These are phyloP conservation scores for Lactarius tabidus DNA, from an alignment of 768 basidiomycete genomes.

Conservation along the genomic window DNA sequence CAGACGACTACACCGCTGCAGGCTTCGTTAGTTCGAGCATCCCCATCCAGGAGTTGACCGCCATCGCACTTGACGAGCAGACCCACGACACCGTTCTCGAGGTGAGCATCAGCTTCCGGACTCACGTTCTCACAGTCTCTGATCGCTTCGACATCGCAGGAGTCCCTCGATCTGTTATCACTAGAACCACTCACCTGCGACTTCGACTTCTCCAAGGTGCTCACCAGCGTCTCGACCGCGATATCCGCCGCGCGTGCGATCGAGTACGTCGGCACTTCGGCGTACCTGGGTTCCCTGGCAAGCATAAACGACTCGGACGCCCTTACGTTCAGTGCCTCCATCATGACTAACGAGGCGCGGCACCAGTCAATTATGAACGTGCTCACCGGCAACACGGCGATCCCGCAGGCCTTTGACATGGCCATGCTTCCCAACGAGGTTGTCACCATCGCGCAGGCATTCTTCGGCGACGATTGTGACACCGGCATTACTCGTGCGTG, in stretches of 20 bases:
- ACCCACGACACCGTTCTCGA: conserved; percentile 55
- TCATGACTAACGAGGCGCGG: conserved; percentile 78
- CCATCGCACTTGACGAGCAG: conserved; percentile 58
- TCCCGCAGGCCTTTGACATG: conserved; percentile 71
- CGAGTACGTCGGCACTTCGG: conserved; percentile 70
- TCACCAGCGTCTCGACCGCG: conserved; percentile 68
- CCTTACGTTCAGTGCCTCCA: conserved; percentile 63
- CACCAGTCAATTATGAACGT: conserved; percentile 78
- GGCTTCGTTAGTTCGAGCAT: conserved; percentile 56
- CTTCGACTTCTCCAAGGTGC: conserved; percentile 62
- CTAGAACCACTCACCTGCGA: conserved; percentile 52
- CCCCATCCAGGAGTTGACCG: conserved; percentile 56
- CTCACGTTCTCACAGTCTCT: neutral
- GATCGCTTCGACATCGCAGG: conserved; percentile 30
- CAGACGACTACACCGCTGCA: conserved; percentile 57
- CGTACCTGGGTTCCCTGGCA: conserved; percentile 70
- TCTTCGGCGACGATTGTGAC: conserved; percentile 69
- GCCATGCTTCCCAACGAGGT: conserved; percentile 66
- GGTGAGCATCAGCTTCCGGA: conserved; percentile 32
- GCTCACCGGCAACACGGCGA: conserved; percentile 53
- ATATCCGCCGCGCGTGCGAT: conserved; percentile 65
- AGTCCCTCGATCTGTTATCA: conserved; percentile 51
- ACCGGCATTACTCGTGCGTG: conserved; percentile 51
- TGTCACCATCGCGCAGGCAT: conserved; percentile 60
- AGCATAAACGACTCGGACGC: conserved; percentile 57